These are phyloP conservation scores for Linum lewisii DNA, from an alignment of 345 rosid species.

Conservation along the genomic window DNA sequence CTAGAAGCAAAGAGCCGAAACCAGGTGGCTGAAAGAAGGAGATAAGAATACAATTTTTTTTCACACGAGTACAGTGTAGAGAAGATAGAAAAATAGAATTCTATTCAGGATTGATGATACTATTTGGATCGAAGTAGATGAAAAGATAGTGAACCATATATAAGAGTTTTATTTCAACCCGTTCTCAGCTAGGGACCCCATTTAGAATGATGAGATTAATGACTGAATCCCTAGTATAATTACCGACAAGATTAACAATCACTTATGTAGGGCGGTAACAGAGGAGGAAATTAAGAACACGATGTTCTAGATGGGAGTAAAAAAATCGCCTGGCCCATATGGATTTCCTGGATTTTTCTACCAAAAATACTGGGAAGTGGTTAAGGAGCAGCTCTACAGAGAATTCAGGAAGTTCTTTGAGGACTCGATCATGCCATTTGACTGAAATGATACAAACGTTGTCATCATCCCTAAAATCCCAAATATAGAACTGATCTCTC, in stretches of 20 bases:
- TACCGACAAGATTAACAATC: not conserved
- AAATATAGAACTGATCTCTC: not conserved
- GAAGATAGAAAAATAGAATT: too few species aligned
- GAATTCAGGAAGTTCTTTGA: not conserved
- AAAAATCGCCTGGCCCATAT: not conserved
- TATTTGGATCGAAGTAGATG: too few species aligned
- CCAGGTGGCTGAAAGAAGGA: too few species aligned
- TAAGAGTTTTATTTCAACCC: too few species aligned
- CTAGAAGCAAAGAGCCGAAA: too few species aligned
- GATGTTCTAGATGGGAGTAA: not conserved
- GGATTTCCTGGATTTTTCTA: not conserved
- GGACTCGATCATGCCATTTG: not conserved
- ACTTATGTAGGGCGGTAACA: not conserved
- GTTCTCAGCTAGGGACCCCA: too few species aligned
- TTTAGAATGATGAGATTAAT: too few species aligned
- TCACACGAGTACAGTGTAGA: too few species aligned
- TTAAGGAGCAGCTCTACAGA: not conserved
- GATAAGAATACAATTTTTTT: too few species aligned
- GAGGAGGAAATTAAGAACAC: not conserved
- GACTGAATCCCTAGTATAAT: not conserved
- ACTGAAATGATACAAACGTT: not conserved
- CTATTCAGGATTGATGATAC: too few species aligned
- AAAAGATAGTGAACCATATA: too few species aligned
- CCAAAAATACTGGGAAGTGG: not conserved
- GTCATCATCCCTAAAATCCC: not conserved